Evolutionary conservation across 106 monocot genomes (phyloP).

Genomic region (Dendrobium nobile): DNA sequence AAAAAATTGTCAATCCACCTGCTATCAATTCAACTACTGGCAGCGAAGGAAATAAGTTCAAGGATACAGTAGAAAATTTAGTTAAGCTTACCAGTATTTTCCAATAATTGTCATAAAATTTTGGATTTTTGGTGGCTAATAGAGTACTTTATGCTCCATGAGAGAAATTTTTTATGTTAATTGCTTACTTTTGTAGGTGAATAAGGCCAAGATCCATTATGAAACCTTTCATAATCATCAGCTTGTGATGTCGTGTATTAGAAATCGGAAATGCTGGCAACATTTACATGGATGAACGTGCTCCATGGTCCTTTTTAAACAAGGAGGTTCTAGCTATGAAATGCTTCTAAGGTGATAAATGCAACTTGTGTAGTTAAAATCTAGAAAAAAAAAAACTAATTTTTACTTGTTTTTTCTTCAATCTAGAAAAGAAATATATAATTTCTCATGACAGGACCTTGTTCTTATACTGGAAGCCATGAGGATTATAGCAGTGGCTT

Average conservation of each 20-base stretch:
- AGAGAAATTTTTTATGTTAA: not conserved
- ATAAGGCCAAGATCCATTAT: conserved; percentile 58
- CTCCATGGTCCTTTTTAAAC: conserved; percentile 95
- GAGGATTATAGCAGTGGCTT: conserved; percentile 84
- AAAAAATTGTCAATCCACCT: conserved; percentile 86
- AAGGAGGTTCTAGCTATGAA: conserved; percentile 71
- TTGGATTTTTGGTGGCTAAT: not conserved
- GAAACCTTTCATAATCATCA: conserved; percentile 72
- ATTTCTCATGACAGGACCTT: conserved; percentile 53
- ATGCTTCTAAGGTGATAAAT: conserved; percentile 70
- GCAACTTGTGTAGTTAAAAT: not conserved
- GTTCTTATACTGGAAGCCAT: conserved; percentile 85
- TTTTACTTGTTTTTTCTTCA: no score
- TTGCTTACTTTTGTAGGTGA: conserved; percentile 45
- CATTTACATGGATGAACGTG: conserved; percentile 75
- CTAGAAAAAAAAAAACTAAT: no score
- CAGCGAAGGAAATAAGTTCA: conserved; percentile 69
- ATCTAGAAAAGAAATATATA: not conserved
- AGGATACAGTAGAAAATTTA: conserved; percentile 56
- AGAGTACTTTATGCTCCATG: not conserved
- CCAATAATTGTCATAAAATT: not conserved
- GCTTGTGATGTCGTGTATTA: conserved; percentile 81
- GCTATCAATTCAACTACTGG: conserved; percentile 57
- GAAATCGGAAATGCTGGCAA: conserved; percentile 94
- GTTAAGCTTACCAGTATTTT: conserved; percentile 26